These are phyloP conservation scores for Excoecaria cochinchinensis DNA, from an alignment of 345 rosid species.

Conservation along the genomic window DNA sequence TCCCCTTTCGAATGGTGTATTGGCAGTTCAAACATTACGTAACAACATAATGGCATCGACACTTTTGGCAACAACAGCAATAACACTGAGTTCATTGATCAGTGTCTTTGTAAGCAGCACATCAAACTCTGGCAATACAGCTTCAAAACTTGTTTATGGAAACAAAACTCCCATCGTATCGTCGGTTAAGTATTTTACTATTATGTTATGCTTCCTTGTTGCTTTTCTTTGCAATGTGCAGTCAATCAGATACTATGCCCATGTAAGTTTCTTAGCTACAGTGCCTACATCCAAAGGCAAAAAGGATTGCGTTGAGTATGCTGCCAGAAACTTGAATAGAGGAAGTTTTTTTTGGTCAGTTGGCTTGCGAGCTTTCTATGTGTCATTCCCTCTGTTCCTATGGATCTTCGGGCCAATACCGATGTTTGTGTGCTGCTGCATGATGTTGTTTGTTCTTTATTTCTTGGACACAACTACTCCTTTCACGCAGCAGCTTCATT, in stretches of 20 bases:
- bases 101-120: conserved; percentile 78
- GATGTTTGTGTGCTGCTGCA: conserved; percentile 70
- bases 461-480: conserved; percentile 81
- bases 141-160: conserved; percentile 55
- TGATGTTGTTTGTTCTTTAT: conserved; percentile 62
- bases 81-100: conserved; percentile 84
- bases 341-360: conserved; percentile 93
- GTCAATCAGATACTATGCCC: conserved; percentile 87
- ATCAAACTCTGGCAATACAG: conserved; percentile 41
- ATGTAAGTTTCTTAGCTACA: conserved; percentile 75
- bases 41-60: conserved; percentile 99
- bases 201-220: conserved; percentile 77
- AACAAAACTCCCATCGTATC: conserved; percentile 51
- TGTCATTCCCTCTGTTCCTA: conserved; percentile 84
- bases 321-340: conserved; percentile 73
- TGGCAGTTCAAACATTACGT: conserved; percentile 85
- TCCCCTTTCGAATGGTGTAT: conserved; percentile 79
- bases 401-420: conserved; percentile 95
- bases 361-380: conserved; percentile 78
- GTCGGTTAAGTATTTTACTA: conserved; percentile 78
- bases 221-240: conserved; percentile 94
- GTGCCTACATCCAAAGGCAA: conserved; percentile 57
- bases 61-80: conserved; percentile 84
- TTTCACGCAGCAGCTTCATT: conserved; percentile 64
- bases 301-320: conserved; percentile 61